Evolutionary conservation across 208 protist genomes (phyloP).

Genomic region (Herpetomonas samuelpessoai): DNA sequence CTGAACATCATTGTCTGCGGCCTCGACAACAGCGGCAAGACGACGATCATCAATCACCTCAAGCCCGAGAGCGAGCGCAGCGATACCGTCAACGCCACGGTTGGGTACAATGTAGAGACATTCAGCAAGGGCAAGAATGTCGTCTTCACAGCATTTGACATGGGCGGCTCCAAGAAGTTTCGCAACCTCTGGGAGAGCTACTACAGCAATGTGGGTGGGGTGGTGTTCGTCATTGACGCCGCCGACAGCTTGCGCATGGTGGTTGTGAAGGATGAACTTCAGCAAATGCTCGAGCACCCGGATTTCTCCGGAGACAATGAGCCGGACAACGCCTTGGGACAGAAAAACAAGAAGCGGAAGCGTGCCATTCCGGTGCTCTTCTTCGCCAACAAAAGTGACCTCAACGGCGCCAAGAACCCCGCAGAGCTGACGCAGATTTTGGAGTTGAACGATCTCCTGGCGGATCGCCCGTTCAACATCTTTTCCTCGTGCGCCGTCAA

Average conservation of each 20-base stretch:
- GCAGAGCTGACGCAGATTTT: conserved; percentile 82
- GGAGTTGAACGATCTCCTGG: conserved; percentile 59
- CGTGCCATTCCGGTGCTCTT: conserved; percentile 64
- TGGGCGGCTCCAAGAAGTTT: conserved; percentile 98
- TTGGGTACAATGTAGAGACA: conserved; percentile 92
- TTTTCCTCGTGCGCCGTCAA: conserved; percentile 72
- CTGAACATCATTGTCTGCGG: conserved; percentile 82
- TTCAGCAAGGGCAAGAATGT: conserved; percentile 93
- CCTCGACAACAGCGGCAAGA: conserved; percentile 95
- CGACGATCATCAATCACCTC: conserved; percentile 97
- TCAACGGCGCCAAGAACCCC: conserved; percentile 71
- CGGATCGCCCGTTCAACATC: conserved; percentile 81
- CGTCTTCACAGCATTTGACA: conserved; percentile 98
- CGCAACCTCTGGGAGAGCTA: conserved; percentile 96
- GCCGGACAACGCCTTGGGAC: not conserved
- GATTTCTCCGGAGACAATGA: conserved; percentile 25
- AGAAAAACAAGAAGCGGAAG: not conserved
- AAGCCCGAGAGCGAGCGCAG: conserved; percentile 94
- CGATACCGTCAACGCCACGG: conserved; percentile 95
- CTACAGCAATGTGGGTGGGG: conserved; percentile 93
- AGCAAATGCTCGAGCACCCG: conserved; percentile 69
- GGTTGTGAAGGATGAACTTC: conserved; percentile 84
- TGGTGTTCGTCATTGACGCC: conserved; percentile 95
- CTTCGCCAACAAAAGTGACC: conserved; percentile 93
- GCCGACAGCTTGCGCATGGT: conserved; percentile 82